phyloP scores from a whole-genome alignment of 768 basidiomycete genomes.

The Lanmaoa pseudosensibilis region DNA sequence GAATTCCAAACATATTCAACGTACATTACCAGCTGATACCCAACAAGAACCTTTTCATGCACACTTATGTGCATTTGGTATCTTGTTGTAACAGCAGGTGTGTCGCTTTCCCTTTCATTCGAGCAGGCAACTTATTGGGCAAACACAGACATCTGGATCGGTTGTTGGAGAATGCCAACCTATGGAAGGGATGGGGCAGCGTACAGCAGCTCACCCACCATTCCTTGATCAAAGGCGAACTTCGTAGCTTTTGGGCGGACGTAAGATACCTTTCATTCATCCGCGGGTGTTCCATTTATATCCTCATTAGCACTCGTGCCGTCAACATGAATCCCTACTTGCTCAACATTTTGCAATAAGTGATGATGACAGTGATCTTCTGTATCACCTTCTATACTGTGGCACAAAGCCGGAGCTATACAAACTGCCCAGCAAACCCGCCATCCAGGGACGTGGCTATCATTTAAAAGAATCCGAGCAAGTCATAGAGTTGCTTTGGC shows the following conservation, averaged over 20 bases:
- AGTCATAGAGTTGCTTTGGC: conserved; percentile 25
- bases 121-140: background rate
- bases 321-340: conserved; percentile 7
- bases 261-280: conserved; percentile 7
- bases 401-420: conserved; percentile 17
- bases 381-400: conserved; percentile 22
- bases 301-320: conserved; percentile 14
- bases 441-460: background rate
- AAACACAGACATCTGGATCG: conserved; percentile 7
- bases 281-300: background rate
- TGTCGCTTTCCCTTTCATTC: background rate
- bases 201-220: conserved; percentile 20
- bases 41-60: conserved; percentile 25
- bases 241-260: conserved; percentile 3
- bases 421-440: background rate
- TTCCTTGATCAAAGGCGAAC: conserved; percentile 14
- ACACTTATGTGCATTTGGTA: conserved; percentile 26
- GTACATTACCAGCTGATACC: conserved; percentile 3
- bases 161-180: conserved; percentile 3
- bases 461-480: conserved; percentile 14
- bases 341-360: background rate
- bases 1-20: background rate
- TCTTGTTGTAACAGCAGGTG: conserved; percentile 16
- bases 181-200: conserved; percentile 19
- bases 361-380: conserved; percentile 19